A percentile compares a stretch with the other conserved stretches of the same genome.
Evolutionary conservation across 2,329 filamentous ascomycete genomes (phyloP).

Genomic region (Exophiala calicioides): DNA sequence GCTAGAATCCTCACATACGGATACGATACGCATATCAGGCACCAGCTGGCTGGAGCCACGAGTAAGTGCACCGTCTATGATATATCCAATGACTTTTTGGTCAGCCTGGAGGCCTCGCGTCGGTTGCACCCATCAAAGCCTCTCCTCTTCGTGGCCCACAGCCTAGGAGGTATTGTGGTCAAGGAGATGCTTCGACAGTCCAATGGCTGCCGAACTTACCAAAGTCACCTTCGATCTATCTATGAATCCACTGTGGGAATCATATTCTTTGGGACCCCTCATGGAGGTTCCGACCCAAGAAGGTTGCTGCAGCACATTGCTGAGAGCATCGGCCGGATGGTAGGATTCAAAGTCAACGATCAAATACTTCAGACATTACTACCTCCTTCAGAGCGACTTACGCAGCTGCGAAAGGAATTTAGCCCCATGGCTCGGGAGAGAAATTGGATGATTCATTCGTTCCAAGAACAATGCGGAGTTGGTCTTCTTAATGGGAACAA

Average conservation of each 20-base stretch:
- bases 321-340: constrained; percentile 15
- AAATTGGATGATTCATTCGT: constrained; percentile 40
- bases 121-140: constrained; percentile 12
- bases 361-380: constrained; percentile 39
- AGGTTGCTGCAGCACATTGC: constrained; percentile 6
- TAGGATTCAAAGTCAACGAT: constrained; percentile 34
- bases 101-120: constrained; percentile 37
- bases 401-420: constrained; percentile 34
- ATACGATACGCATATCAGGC: constrained; percentile 33
- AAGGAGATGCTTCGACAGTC: constrained; percentile 20
- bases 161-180: constrained; percentile 23
- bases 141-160: constrained; percentile 21
- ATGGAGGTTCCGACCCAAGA: constrained; percentile 17
- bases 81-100: constrained; percentile 39
- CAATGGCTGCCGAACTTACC: constrained; percentile 1
- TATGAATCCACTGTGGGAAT: constrained; percentile 16
- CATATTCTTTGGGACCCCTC: constrained; percentile 27
- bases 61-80: constrained; percentile 38
- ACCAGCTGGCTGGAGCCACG: constrained; percentile 27
- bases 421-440: constrained; percentile 34
- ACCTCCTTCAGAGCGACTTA: constrained; percentile 38
- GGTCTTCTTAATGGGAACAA: constrained; percentile 24
- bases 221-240: neutral
- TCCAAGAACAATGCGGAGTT: constrained; percentile 37
- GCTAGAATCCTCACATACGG: constrained; percentile 29